phyloP scores from a whole-genome alignment of 2,329 filamentous ascomycete genomes.

The Exserohilum turcica region DNA sequence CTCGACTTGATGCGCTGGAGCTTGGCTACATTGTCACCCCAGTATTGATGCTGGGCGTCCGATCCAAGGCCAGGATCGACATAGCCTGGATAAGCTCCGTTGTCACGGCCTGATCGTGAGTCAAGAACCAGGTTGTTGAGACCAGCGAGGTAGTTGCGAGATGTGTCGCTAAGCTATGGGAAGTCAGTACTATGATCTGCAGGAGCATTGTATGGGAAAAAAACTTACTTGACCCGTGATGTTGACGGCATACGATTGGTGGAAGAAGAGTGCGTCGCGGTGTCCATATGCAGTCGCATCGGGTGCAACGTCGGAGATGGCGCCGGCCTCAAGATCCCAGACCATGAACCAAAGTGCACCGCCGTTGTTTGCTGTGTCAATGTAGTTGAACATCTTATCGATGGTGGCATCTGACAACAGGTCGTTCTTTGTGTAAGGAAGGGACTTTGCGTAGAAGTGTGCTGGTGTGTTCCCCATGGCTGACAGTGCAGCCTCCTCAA shows the following conservation, averaged over 20 bases:
- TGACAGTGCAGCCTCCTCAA: constrained; percentile 38
- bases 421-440: constrained; percentile 42
- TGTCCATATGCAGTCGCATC: constrained; percentile 43
- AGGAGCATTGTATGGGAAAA: neutral
- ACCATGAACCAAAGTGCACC: constrained; percentile 43
- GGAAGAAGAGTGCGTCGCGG: constrained; percentile 43
- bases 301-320: constrained; percentile 37
- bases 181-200: neutral
- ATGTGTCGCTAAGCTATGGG: constrained; percentile 37
- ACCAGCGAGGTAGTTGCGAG: constrained; percentile 48
- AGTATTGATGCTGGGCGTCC: constrained; percentile 55
- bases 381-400: constrained; percentile 41
- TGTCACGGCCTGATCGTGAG: constrained; percentile 37
- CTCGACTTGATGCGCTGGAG: constrained; percentile 48
- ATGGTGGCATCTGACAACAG: constrained; percentile 35
- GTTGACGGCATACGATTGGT: constrained; percentile 47
- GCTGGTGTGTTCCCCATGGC: constrained; percentile 36
- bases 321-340: constrained; percentile 44
- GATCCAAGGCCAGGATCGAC: constrained; percentile 55
- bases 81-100: constrained; percentile 60
- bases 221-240: constrained; percentile 27
- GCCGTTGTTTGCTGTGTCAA: constrained; percentile 41
- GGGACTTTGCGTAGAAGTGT: constrained; percentile 45
- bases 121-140: constrained; percentile 48
- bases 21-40: constrained; percentile 44